These are phyloP conservation scores for Trichophyton mentagrophytes DNA, from an alignment of 2,329 filamentous ascomycete genomes.

Conservation along the genomic window DNA sequence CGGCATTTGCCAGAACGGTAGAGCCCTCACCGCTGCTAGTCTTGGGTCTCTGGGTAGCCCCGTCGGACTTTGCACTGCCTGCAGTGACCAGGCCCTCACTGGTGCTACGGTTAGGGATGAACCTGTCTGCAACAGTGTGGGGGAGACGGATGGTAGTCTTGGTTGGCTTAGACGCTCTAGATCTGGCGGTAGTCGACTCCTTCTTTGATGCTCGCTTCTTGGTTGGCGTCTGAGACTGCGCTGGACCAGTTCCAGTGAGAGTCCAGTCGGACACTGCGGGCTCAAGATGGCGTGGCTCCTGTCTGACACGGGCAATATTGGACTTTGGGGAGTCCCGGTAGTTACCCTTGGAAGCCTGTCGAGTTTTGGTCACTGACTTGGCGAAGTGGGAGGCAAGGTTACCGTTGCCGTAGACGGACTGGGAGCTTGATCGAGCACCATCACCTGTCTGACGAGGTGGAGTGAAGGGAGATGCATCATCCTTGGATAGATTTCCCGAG, in stretches of 20 bases:
- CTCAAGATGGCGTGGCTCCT: conserved; percentile 71
- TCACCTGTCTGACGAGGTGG: conserved; percentile 50
- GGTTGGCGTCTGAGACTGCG: conserved; percentile 37
- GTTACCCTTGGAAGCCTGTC: conserved; percentile 41
- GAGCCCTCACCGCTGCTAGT: conserved; percentile 59
- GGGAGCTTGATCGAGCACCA: conserved; percentile 39
- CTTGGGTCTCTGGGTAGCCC: conserved; percentile 57
- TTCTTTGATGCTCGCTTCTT: conserved; percentile 9
- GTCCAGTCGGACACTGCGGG: conserved; percentile 87
- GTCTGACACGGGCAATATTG: conserved; percentile 52
- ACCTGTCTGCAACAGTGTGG: conserved; percentile 70
- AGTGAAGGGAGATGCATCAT: conserved; percentile 63
- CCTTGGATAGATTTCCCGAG: conserved; percentile 36
- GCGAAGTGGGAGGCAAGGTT: conserved; percentile 70
- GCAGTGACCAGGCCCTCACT: conserved; percentile 77
- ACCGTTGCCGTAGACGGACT: conserved; percentile 63
- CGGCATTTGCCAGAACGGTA: conserved; percentile 60
- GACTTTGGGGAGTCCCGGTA: conserved; percentile 89
- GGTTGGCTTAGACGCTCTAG: conserved; percentile 31
- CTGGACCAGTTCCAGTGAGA: conserved; percentile 65
- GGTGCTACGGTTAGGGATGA: conserved; percentile 85
- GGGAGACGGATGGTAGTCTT: conserved; percentile 55
- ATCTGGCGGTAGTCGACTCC: conserved; percentile 21
- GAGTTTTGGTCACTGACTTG: conserved; percentile 42
- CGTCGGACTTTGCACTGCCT: conserved; percentile 74